Evolutionary conservation across 768 basidiomycete species (phyloP).

Genomic region (Porphyrellus cyaneotinctus): DNA sequence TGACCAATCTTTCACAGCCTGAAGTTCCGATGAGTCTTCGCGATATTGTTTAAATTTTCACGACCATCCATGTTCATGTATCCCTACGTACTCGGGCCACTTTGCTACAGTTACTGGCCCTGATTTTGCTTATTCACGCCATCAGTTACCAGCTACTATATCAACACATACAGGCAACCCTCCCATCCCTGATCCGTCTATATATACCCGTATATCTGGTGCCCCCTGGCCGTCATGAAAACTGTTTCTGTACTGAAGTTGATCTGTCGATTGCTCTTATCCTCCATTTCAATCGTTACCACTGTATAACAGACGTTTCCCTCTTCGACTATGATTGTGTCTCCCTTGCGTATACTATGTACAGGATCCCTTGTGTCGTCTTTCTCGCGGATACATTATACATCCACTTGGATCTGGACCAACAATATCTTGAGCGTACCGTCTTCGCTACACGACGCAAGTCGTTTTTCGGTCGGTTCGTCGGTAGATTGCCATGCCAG

Average conservation of each 20-base stretch:
- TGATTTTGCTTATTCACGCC: conserved; percentile 36
- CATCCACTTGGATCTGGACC: conserved; percentile 55
- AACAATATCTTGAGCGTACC: conserved; percentile 78
- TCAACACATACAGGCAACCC: conserved; percentile 42
- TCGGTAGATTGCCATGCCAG: conserved; percentile 70
- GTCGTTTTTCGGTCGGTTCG: conserved; percentile 35
- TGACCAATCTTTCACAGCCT: conserved; percentile 47
- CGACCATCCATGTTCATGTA: conserved; percentile 62
- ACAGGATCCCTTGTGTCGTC: conserved; percentile 20
- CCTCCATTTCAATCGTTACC: conserved; percentile 39
- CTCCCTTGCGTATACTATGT: conserved; percentile 26
- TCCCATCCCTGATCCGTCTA: conserved; percentile 34
- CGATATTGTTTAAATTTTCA: conserved; percentile 70
- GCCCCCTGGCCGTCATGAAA: conserved; percentile 36
- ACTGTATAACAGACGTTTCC: conserved; percentile 63
- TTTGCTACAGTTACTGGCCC: conserved; percentile 30
- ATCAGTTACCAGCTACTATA: conserved; percentile 46
- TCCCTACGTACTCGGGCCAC: conserved; percentile 63
- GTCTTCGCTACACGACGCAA: conserved; percentile 93
- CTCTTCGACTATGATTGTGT: conserved; percentile 11
- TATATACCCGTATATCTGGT: conserved; percentile 71
- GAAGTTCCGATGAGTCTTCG: conserved; percentile 90
- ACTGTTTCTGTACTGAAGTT: conserved; percentile 60
- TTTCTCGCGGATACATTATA: conserved; percentile 34
- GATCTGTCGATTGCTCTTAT: conserved; percentile 34